These are phyloP conservation scores for Xylaria flabelliformis DNA, from an alignment of 495 filamentous ascomycete species.

Conservation along the genomic window DNA sequence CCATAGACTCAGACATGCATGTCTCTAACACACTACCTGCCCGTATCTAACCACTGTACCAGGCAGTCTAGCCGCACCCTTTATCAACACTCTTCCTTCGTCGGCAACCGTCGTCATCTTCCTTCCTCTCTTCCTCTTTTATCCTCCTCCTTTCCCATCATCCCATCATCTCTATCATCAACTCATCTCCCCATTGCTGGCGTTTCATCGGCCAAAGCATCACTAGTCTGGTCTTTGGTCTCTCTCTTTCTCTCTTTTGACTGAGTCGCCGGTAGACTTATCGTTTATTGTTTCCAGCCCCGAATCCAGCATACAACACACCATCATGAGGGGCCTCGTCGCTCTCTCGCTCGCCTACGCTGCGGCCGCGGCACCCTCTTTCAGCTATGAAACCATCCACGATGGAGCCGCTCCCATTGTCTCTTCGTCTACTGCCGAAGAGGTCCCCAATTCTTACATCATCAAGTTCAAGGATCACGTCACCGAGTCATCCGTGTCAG, in stretches of 20 bases:
- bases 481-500: conserved; percentile 63
- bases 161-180: conserved; percentile 40
- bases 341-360: conserved; percentile 70
- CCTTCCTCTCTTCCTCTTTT: conserved; percentile 30
- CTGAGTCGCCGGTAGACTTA: conserved; percentile 54
- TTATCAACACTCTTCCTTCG: conserved; percentile 34
- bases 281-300: conserved; percentile 37
- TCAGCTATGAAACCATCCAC: conserved; percentile 78
- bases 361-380: conserved; percentile 76
- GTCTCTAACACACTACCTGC: conserved; percentile 38
- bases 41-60: conserved; percentile 33
- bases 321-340: conserved; percentile 77
- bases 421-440: conserved; percentile 74
- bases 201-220: conserved; percentile 34
- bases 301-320: conserved; percentile 30
- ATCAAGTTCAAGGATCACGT: conserved; percentile 98
- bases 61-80: conserved; percentile 27
- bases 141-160: conserved; percentile 50
- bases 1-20: conserved; percentile 13
- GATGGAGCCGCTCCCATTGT: conserved; percentile 87
- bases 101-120: conserved; percentile 41
- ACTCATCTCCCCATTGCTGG: conserved; percentile 30
- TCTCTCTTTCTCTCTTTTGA: conserved; percentile 36
- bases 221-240: conserved; percentile 40
- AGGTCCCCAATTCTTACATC: conserved; percentile 91